phyloP scores from a whole-genome alignment of 2,329 filamentous ascomycete genomes.

The Trichophyton equinum region DNA sequence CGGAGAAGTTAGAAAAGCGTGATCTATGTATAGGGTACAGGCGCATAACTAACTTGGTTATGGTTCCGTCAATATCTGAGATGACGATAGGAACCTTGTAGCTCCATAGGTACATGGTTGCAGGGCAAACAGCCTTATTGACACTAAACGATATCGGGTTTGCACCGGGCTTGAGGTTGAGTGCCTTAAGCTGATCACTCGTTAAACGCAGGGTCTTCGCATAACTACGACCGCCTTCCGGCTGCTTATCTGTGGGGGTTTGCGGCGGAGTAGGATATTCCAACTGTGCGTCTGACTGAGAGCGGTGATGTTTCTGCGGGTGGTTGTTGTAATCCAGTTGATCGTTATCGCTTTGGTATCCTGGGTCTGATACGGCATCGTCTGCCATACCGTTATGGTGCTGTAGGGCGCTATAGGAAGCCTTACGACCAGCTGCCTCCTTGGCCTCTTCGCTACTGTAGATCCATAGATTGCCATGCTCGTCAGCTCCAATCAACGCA shows the following conservation, averaged over 20 bases:
- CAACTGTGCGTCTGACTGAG: constrained; percentile 57
- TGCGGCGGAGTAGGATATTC: constrained; percentile 50
- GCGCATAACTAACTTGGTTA: constrained; percentile 58
- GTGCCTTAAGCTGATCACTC: constrained; percentile 81
- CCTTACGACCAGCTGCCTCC: constrained; percentile 62
- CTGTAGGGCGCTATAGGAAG: constrained; percentile 41
- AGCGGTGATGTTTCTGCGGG: constrained; percentile 38
- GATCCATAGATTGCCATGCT: constrained; percentile 97
- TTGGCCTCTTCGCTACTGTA: constrained; percentile 97
- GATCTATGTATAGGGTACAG: not conserved
- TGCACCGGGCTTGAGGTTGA: constrained; percentile 70
- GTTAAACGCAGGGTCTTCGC: constrained; percentile 93
- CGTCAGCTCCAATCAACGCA: constrained; percentile 85
- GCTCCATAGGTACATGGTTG: constrained; percentile 88
- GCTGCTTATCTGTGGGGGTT: constrained; percentile 35
- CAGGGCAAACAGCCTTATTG: constrained; percentile 82
- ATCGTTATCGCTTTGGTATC: constrained; percentile 81
- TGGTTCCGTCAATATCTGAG: constrained; percentile 96
- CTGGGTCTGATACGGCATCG: constrained; percentile 84
- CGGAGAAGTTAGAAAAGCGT: constrained; percentile 13
- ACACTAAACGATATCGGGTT: constrained; percentile 96
- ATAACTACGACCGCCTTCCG: constrained; percentile 64
- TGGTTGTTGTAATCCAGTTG: constrained; percentile 53
- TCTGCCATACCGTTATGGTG: constrained; percentile 43
- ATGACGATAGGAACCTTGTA: constrained; percentile 89